Conservation (phyloP, 2,329 filamentous ascomycete species). For the Apiospora arundinis region DNA sequence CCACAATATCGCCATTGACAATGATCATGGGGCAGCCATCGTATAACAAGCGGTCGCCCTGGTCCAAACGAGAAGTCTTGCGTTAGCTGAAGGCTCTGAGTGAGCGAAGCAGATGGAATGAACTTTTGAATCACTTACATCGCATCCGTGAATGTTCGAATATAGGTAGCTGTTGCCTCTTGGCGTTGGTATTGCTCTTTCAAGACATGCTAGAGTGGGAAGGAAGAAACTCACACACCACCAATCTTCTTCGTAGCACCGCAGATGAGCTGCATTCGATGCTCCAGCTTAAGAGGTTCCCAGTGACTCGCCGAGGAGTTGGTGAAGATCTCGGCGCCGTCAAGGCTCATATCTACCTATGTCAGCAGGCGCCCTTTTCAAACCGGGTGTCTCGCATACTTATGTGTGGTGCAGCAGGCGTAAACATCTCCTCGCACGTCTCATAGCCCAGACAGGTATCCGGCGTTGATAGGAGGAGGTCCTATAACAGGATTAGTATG, state of each 20-base stretch:
- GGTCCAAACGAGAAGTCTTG: too few relatives aligned
- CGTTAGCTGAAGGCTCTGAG: too few relatives aligned
- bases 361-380: too few relatives aligned
- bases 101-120: too few relatives aligned
- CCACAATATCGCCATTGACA: slow-evolving; percentile 68
- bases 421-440: slow-evolving; percentile 61
- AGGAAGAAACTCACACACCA: slow-evolving; percentile 32
- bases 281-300: slow-evolving; percentile 65
- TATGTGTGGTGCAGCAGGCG: not conserved
- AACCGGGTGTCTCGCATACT: not conserved
- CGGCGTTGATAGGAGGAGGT: too few relatives aligned
- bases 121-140: slow-evolving; percentile 42
- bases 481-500: too few relatives aligned
- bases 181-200: too few relatives aligned
- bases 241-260: slow-evolving; percentile 63
- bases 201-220: too few relatives aligned
- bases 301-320: slow-evolving; percentile 75
- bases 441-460: too few relatives aligned
- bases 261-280: slow-evolving; percentile 66
- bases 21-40: slow-evolving; percentile 62
- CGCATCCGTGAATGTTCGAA: slow-evolving; percentile 65
- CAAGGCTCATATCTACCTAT: slow-evolving; percentile 45
- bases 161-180: slow-evolving; percentile 50
- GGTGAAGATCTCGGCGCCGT: slow-evolving; percentile 74
- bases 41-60: slow-evolving; percentile 40